Base-by-base conservation (phyloP, 768 basidiomycete genomes). In the Hortiboletus campestris region DNA sequence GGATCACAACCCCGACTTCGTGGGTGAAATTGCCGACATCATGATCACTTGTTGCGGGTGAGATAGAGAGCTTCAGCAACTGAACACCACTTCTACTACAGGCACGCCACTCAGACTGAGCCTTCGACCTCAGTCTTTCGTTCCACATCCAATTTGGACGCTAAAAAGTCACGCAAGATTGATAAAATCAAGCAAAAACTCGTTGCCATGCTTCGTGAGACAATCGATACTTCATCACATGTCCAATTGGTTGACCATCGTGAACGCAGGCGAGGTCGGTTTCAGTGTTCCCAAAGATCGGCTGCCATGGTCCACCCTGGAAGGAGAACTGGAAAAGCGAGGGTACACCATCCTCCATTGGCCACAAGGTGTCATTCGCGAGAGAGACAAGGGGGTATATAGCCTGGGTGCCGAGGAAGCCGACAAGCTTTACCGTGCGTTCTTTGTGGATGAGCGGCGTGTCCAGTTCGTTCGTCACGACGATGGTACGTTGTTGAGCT, bases 151-250 rank as follows among this genome's bases (percentile, higher is more conserved):
- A 49, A 32, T 9, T 9, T 6, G 6, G 35, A 38, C 6, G 0
- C 19, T 7, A 25, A 40, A 11, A 36, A 35, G 12, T 25, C 6
- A 3, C 22, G 20, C 14, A 58, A 46, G 49, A 42, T 59, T 2
- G 19, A 56, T 16, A 5, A 45, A 35, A 50, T 58, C 39, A 41
- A 49, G 41, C 20, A 47, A 14, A 36, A 22, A 13, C 49, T 59
- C 8, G 17, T 55, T 4, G 13, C 41, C 1, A 57, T 60, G 59
- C 59, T 57, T 41, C 35, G 56, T 57, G 11, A 39, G 55, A 41
- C 5, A n/a, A n/a, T 20, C 8, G 5, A 2, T 28, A 22, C 4
- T 8, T 7, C 10, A 25, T 29, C 13, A 40, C 11, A 1, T 6
- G 2, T 4, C 20, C 10, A 4, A 20, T 11, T 6, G 2, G 19